Evolutionary conservation across 805 yeast species (phyloP).

Genomic region (Wickerhamomyces xylosicus): DNA sequence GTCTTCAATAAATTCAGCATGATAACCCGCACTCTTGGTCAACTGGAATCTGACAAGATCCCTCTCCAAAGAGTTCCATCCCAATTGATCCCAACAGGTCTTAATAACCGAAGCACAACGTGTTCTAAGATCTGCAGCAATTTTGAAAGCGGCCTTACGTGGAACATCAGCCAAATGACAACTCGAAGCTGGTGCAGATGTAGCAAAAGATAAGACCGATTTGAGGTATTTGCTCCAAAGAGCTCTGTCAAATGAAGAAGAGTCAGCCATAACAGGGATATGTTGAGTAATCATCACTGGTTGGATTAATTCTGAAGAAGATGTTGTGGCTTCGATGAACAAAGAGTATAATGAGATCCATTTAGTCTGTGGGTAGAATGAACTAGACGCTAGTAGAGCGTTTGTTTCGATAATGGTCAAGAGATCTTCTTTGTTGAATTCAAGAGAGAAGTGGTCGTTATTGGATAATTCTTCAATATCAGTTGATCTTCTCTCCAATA

Average conservation of each 20-base stretch:
- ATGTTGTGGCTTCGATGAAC: constrained; percentile 43
- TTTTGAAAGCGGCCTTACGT: constrained; percentile 53
- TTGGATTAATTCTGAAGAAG: constrained; percentile 41
- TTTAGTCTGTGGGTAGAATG: constrained; percentile 53
- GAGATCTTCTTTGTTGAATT: constrained; percentile 32
- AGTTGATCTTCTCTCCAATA: constrained; percentile 25
- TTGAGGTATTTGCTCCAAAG: constrained; percentile 63
- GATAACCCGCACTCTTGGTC: constrained; percentile 57
- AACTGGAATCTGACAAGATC: constrained; percentile 50
- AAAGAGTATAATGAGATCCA: constrained; percentile 66
- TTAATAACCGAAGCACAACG: constrained; percentile 45
- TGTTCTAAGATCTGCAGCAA: constrained; percentile 54
- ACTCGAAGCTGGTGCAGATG: constrained; percentile 57
- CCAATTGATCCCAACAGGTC: constrained; percentile 67
- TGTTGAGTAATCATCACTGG: constrained; percentile 38
- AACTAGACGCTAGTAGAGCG: constrained; percentile 39
- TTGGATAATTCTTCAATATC: constrained; percentile 17
- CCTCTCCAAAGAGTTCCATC: constrained; percentile 47
- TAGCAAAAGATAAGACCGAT: constrained; percentile 45
- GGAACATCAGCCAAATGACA: constrained; percentile 68
- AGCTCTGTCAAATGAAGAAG: constrained; percentile 44
- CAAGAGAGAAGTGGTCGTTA: constrained; percentile 27
- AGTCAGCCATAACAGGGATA: constrained; percentile 38
- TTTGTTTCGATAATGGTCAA: constrained; percentile 35
- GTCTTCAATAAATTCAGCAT: constrained; percentile 47